Evolutionary conservation across 2,329 filamentous ascomycete genomes (phyloP).

Genomic region (Ophiobolus disseminans): DNA sequence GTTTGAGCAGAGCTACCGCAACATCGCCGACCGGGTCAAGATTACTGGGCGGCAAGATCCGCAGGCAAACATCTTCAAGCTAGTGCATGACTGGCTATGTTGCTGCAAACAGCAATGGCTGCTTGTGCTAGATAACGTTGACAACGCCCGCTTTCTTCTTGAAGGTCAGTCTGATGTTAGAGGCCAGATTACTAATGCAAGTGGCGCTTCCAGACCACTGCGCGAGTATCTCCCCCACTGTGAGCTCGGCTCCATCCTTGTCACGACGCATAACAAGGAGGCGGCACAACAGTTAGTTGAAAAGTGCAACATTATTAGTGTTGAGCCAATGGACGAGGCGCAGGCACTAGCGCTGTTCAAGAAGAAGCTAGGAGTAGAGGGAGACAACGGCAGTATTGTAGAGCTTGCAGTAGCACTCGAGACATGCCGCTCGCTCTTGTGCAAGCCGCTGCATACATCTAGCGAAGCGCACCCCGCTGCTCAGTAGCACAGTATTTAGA

Average conservation of each 20-base stretch:
- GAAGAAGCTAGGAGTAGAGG: conserved; percentile 15
- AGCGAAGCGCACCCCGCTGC: conserved; percentile 10
- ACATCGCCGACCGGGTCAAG: conserved; percentile 20
- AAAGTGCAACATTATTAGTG: conserved; percentile 7
- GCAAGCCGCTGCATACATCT: conserved; percentile 22
- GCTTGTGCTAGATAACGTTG: conserved; percentile 28
- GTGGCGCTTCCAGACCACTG: background rate
- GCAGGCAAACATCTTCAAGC: conserved; percentile 17
- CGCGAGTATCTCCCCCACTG: conserved; percentile 12
- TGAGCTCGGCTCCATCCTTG: conserved; percentile 14
- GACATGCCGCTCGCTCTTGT: background rate
- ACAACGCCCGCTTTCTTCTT: conserved; percentile 17
- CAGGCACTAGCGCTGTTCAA: conserved; percentile 11
- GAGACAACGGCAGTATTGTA: background rate
- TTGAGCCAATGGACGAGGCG: conserved; percentile 17
- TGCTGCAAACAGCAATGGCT: conserved; percentile 16
- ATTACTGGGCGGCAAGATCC: conserved; percentile 15
- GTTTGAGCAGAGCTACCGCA: conserved; percentile 18
- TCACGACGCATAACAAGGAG: conserved; percentile 13
- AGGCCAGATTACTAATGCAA: background rate
- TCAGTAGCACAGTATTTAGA: conserved; percentile 47
- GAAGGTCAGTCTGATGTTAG: background rate
- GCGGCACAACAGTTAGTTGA: conserved; percentile 17
- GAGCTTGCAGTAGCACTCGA: conserved; percentile 9
- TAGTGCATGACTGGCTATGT: conserved; percentile 17